phyloP scores from a whole-genome alignment of 768 basidiomycete genomes.

The Serendipita indica region DNA sequence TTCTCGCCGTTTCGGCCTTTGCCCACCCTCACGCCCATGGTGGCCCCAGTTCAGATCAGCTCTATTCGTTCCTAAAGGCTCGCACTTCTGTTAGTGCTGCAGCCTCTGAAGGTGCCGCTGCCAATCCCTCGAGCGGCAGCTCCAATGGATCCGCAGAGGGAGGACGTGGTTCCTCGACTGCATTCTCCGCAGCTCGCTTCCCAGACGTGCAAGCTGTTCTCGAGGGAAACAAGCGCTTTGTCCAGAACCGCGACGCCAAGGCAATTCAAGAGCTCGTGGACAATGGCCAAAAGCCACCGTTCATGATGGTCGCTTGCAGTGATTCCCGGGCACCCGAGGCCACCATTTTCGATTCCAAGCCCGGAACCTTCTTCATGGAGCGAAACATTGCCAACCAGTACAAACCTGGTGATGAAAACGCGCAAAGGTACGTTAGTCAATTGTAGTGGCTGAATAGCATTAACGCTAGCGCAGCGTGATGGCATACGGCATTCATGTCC shows the following conservation, averaged over 20 bases:
- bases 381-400: slow-evolving; percentile 13
- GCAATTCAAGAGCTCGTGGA: slow-evolving; percentile 1
- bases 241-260: not conserved
- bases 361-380: slow-evolving; percentile 13
- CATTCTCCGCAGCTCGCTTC: not conserved
- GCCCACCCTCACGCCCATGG: not conserved
- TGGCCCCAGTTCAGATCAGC: not conserved
- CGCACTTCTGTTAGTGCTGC: not conserved
- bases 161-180: not conserved
- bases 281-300: slow-evolving; percentile 12
- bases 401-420: slow-evolving; percentile 8
- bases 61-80: not conserved
- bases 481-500: slow-evolving; percentile 8
- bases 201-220: slow-evolving; percentile 9
- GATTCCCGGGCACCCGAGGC: slow-evolving; percentile 4
- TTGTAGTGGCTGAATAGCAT: not conserved
- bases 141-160: not conserved
- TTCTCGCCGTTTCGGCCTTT: not conserved
- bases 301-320: slow-evolving; percentile 6
- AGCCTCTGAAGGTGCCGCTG: not conserved
- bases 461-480: slow-evolving; percentile 7
- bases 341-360: slow-evolving; percentile 12
- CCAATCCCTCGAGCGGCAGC: not conserved
- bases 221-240: slow-evolving; percentile 11
- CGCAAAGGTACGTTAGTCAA: not conserved